Conservation (phyloP, 768 basidiomycete genomes). For the Rhizopogon roseolus region DNA sequence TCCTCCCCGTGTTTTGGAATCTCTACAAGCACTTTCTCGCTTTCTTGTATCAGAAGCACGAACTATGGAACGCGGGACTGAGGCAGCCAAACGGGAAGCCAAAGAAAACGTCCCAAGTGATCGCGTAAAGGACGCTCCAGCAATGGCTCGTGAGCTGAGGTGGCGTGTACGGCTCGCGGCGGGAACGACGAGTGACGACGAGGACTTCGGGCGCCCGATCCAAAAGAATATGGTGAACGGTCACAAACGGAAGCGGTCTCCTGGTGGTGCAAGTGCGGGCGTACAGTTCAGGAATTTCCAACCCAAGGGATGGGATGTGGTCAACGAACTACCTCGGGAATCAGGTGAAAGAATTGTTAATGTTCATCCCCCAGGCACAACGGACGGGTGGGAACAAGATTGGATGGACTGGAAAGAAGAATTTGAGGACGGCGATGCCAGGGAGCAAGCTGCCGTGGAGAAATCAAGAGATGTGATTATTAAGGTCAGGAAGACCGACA, state of each 20-base stretch:
- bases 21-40: slow-evolving; percentile 64
- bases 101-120: slow-evolving; percentile 81
- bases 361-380: slow-evolving; percentile 32
- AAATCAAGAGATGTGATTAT: slow-evolving; percentile 45
- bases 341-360: slow-evolving; percentile 34
- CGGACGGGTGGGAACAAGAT: slow-evolving; percentile 37
- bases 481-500: slow-evolving; percentile 51
- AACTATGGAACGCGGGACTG: slow-evolving; percentile 64
- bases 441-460: slow-evolving; percentile 34
- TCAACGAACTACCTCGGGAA: slow-evolving; percentile 38
- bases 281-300: slow-evolving; percentile 60
- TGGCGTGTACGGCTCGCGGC: slow-evolving; percentile 71
- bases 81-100: slow-evolving; percentile 68
- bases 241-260: slow-evolving; percentile 36
- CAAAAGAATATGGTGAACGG: slow-evolving; percentile 24
- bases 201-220: slow-evolving; percentile 30
- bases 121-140: slow-evolving; percentile 76
- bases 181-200: slow-evolving; percentile 67
- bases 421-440: slow-evolving; percentile 23
- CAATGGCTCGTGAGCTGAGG: slow-evolving; percentile 76
- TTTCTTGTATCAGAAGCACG: slow-evolving; percentile 79
- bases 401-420: slow-evolving; percentile 36
- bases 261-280: slow-evolving; percentile 10
- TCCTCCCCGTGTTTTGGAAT: slow-evolving; percentile 58
- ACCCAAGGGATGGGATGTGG: slow-evolving; percentile 61